Evolutionary conservation across 306 rosid genomes (phyloP), one percentile per base, ranked within the genome.

Genomic region (Acacia melanoxylon): DNA sequence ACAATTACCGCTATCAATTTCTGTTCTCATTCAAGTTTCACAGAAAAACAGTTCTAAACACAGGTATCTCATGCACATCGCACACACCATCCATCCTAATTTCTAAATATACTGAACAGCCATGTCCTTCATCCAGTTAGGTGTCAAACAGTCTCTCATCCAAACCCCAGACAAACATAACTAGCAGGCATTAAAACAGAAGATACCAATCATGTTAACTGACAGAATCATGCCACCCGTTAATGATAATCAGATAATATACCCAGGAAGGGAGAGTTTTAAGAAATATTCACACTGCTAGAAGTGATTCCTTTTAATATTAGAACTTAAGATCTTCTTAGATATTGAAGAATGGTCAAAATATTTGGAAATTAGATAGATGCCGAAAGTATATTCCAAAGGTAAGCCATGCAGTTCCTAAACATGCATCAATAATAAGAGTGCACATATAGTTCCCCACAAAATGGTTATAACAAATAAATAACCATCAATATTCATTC

Each of bases 21-120:
- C 67, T 59, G 77, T 75, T 79, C 82, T 69, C 46, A 68, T 68
- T 66, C 59, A 46, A 78, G 31, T 63, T 58, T 19, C 70, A 52
- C 20, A 11, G 12, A 73, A 68, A 81, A 56, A 73, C 59, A 56
- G 35, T n/a, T 45, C n/a, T 66, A n/a, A 72, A 78, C 75, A 75
- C 29, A 78, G 41, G 79, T 79, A 68, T 79, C 74, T 45, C 79
- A 49, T 33, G 74, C 71, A 77, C 68, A 75, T 46, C n/a, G 6
- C 5, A 2, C 81, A 24, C 62, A 58, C 69, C 20, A 69, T 76
- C 33, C 29, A 16, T 68, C 78, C 69, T 63, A 72, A 52, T 59
- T 65, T 24, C 71, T 61, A 86, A 82, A 31, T 76, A 65, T 29
- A 20, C 25, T n/a, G 17, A 22, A 69, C 10, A 74, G 44, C 46